Conservation (phyloP, 352 stramenopile species). For the Pythium oligandrum region DNA sequence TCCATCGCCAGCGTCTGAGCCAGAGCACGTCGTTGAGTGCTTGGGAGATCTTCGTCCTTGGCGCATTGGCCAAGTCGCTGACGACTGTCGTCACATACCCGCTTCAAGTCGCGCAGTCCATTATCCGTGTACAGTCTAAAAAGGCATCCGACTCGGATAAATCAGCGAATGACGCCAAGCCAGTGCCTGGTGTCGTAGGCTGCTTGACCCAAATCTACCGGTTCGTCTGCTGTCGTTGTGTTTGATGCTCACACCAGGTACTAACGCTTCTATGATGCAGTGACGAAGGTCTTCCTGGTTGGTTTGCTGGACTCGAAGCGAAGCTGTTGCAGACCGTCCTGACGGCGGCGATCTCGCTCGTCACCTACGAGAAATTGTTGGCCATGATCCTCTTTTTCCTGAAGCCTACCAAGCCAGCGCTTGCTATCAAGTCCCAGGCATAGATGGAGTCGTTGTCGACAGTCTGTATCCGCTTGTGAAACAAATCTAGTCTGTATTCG, state of each 20-base stretch:
- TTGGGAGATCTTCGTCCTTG: slow-evolving; percentile 89
- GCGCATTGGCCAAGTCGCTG: slow-evolving; percentile 89
- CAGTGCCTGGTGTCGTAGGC: slow-evolving; percentile 13
- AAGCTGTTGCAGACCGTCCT: slow-evolving; percentile 94
- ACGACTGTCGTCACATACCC: slow-evolving; percentile 93
- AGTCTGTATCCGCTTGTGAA: slow-evolving; percentile 1
- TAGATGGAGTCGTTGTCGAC: slow-evolving; percentile 12
- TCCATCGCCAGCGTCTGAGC: slow-evolving; percentile 22
- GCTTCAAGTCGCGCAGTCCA: slow-evolving; percentile 90
- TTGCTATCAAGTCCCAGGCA: slow-evolving; percentile 35
- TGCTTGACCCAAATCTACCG: slow-evolving; percentile 60
- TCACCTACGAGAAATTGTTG: slow-evolving; percentile 92
- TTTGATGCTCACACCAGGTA: background rate
- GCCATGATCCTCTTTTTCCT: slow-evolving; percentile 51
- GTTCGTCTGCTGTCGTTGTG: background rate
- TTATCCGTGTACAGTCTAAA: slow-evolving; percentile 71
- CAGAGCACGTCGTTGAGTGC: slow-evolving; percentile 37
- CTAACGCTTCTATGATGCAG: slow-evolving; percentile 9
- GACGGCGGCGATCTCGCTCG: slow-evolving; percentile 89
- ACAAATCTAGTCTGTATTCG: background rate
- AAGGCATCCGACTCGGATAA: slow-evolving; percentile 18
- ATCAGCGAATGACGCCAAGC: background rate
- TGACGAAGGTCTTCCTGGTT: slow-evolving; percentile 64
- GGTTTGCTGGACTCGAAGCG: slow-evolving; percentile 90
- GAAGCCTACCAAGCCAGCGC: slow-evolving; percentile 27